A percentile compares a stretch with the other conserved stretches of the same genome.
Evolutionary conservation across 2,329 filamentous ascomycete genomes (phyloP).

Genomic region (Daldinia eschscholtzii): DNA sequence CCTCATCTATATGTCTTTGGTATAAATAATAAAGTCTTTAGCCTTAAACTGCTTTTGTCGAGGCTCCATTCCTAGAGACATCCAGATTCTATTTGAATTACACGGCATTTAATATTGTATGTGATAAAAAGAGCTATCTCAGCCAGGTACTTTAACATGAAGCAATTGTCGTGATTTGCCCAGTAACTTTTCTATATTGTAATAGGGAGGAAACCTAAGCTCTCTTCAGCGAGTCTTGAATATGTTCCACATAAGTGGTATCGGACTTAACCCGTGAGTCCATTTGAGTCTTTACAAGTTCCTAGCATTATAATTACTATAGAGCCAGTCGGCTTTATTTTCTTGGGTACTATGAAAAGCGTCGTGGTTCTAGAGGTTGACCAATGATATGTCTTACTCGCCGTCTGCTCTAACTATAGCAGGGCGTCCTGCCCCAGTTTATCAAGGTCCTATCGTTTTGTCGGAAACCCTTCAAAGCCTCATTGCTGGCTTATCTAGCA

Average conservation of each 20-base stretch:
- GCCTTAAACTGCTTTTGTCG: neutral
- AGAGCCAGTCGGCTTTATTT: neutral
- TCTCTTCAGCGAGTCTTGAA: too few relatives aligned
- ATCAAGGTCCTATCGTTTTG: neutral
- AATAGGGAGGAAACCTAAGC: too few relatives aligned
- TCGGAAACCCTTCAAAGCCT: neutral
- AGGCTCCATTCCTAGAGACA: neutral
- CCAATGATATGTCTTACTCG: neutral
- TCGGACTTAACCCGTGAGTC: too few relatives aligned
- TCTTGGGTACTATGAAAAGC: neutral
- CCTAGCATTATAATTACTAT: neutral
- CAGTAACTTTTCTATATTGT: too few relatives aligned
- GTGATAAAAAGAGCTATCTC: too few relatives aligned
- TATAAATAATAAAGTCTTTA: slow-evolving; percentile 1
- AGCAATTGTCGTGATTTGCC: too few relatives aligned
- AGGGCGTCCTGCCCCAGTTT: neutral
- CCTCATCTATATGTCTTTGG: neutral
- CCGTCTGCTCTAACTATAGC: neutral
- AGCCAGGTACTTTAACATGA: too few relatives aligned
- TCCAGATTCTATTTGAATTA: neutral
- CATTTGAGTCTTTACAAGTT: neutral
- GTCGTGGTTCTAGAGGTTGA: neutral
- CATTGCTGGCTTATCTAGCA: neutral
- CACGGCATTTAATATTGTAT: too few relatives aligned
- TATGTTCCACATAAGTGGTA: too few relatives aligned